phyloP scores from a whole-genome alignment of 345 rosid species.

The Eucalyptus pauciflora region DNA sequence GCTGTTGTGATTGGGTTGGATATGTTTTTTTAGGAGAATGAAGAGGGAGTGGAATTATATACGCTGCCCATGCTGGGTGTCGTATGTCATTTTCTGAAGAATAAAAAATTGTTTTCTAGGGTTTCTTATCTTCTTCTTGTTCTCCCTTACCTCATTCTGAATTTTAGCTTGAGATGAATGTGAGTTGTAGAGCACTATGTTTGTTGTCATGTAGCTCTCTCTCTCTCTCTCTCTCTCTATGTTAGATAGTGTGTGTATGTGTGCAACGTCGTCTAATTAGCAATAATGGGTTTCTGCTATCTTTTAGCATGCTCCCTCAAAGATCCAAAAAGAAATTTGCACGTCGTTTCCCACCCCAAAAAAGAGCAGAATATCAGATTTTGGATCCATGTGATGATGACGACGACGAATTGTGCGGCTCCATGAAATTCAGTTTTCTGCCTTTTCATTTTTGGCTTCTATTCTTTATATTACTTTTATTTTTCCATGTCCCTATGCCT shows the following conservation, averaged over 20 bases:
- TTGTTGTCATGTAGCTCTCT: background rate
- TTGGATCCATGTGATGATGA: background rate
- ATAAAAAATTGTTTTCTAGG: background rate
- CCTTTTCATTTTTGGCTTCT: background rate
- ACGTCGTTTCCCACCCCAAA: background rate
- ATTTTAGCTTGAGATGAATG: background rate
- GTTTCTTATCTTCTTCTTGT: background rate
- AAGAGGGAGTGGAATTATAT: background rate
- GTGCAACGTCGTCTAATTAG: background rate
- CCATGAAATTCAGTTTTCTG: background rate
- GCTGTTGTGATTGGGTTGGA: background rate
- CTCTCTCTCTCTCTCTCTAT: background rate
- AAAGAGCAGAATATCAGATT: background rate
- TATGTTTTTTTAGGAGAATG: background rate
- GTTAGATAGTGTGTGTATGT: background rate
- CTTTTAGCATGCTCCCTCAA: background rate
- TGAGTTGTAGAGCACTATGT: constrained; percentile 5
- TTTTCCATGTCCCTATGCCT: background rate
- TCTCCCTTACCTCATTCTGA: background rate
- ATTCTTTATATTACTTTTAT: background rate
- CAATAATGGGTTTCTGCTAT: background rate
- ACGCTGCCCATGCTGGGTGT: background rate
- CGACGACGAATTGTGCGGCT: background rate
- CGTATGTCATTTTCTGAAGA: background rate
- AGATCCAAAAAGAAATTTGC: background rate